A percentile compares a stretch with the other conserved stretches of the same genome.
These are phyloP conservation scores for Polytrichum commune DNA, from an alignment of 225 moss, liverwort and hornwort species.

Conservation along the genomic window DNA sequence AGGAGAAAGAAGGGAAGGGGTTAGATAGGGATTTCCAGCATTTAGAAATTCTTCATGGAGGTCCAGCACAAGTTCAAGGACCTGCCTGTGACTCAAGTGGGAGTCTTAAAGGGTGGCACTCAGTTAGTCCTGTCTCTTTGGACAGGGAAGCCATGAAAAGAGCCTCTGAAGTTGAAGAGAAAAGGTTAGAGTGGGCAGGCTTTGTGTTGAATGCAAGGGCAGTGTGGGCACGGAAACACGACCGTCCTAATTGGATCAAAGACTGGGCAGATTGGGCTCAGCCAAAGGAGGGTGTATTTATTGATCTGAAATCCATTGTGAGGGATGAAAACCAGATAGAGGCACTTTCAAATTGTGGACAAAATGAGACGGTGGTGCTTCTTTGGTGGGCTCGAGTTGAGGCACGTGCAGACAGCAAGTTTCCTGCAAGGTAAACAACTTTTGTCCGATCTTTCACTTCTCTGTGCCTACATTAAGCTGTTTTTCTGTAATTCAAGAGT, in stretches of 20 bases:
- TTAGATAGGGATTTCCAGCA: constrained; percentile 5
- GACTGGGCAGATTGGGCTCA: constrained; percentile 64
- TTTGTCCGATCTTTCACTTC: background rate
- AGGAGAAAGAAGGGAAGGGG: constrained; percentile 16
- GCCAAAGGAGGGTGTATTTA: constrained; percentile 22
- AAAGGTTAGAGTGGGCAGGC: constrained; percentile 77
- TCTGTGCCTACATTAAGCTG: background rate
- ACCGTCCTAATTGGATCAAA: constrained; percentile 56
- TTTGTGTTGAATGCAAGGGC: constrained; percentile 72
- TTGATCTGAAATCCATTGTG: constrained; percentile 54
- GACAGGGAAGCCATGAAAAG: constrained; percentile 37
- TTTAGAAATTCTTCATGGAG: background rate
- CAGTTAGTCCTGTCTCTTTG: constrained; percentile 43
- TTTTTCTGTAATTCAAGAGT: background rate
- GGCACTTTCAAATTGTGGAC: constrained; percentile 46
- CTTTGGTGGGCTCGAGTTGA: constrained; percentile 89
- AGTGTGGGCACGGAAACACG: constrained; percentile 41
- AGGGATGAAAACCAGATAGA: constrained; percentile 61
- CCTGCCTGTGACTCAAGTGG: constrained; percentile 40
- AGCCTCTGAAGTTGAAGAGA: constrained; percentile 24
- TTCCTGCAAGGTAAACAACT: constrained; percentile 42
- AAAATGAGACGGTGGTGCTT: constrained; percentile 30
- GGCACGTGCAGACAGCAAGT: constrained; percentile 58
- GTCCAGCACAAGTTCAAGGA: constrained; percentile 58
- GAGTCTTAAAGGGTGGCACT: constrained; percentile 63